These are phyloP conservation scores for Ligustrum vulgare DNA, from an alignment of 257 asterid species.

Conservation along the genomic window DNA sequence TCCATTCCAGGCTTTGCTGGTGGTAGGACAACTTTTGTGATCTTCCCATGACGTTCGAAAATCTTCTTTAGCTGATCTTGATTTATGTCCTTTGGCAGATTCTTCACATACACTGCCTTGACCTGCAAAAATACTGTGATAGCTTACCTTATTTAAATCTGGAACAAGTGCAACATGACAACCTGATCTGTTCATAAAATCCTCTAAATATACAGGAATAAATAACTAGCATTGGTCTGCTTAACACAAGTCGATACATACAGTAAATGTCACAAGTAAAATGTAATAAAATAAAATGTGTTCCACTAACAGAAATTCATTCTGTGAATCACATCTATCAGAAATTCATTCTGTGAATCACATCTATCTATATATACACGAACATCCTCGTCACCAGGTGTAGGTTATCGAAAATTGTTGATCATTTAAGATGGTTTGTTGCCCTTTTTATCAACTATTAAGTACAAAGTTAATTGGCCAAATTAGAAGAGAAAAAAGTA, in stretches of 20 bases:
- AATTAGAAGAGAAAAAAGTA: neutral
- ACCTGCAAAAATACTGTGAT: slow-evolving; percentile 41
- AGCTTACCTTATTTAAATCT: neutral
- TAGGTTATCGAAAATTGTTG: neutral
- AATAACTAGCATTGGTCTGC: neutral
- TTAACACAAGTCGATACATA: neutral
- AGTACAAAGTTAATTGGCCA: neutral
- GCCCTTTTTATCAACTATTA: neutral
- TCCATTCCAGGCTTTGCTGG: slow-evolving; percentile 97
- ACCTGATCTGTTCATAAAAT: neutral
- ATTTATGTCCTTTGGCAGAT: slow-evolving; percentile 77
- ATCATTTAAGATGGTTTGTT: neutral
- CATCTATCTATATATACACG: neutral
- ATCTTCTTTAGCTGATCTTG: slow-evolving; percentile 79
- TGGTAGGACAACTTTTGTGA: slow-evolving; percentile 85
- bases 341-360: neutral
- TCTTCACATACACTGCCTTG: slow-evolving; percentile 94
- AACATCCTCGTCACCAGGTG: neutral
- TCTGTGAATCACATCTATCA: neutral
- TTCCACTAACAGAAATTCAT: neutral
- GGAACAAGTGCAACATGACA: neutral
- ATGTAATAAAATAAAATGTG: neutral
- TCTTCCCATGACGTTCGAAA: slow-evolving; percentile 86
- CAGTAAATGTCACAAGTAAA: neutral
- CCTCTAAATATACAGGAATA: neutral